Conservation (phyloP, 805 yeast genomes). For the Candida silvatica region DNA sequence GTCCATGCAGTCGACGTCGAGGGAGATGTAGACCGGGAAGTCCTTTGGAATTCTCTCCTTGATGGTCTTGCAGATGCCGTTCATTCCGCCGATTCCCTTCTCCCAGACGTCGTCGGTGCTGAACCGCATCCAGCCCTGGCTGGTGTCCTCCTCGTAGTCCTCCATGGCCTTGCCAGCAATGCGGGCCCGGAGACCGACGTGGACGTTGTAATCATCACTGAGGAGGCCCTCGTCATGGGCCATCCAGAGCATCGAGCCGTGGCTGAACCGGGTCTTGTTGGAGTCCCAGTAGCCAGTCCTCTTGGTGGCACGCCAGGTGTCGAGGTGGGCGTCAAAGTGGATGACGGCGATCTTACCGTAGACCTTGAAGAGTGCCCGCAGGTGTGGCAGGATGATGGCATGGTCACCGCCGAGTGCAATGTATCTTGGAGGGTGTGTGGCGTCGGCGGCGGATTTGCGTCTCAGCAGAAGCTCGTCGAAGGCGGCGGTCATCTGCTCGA, state of each 20-base stretch:
- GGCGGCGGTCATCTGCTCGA: constrained; percentile 44
- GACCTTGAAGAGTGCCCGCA: constrained; percentile 50
- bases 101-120: constrained; percentile 69
- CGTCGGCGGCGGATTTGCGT: constrained; percentile 17
- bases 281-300: constrained; percentile 39
- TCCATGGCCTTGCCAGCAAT: constrained; percentile 49
- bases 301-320: constrained; percentile 70
- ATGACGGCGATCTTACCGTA: constrained; percentile 67
- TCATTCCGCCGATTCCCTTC: constrained; percentile 45
- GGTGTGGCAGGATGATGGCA: constrained; percentile 63
- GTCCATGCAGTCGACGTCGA: constrained; percentile 63
- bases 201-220: constrained; percentile 47
- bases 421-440: constrained; percentile 44
- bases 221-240: constrained; percentile 64
- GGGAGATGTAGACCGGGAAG: constrained; percentile 64
- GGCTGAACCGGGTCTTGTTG: constrained; percentile 49
- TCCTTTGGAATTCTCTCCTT: constrained; percentile 47
- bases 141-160: constrained; percentile 59
- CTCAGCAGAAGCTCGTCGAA: constrained; percentile 45
- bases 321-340: constrained; percentile 82
- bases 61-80: constrained; percentile 41
- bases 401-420: constrained; percentile 82
- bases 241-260: constrained; percentile 84
- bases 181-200: constrained; percentile 72
- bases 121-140: constrained; percentile 61